Conservation (phyloP, 805 yeast species). For the Hanseniaspora nectarophila region DNA sequence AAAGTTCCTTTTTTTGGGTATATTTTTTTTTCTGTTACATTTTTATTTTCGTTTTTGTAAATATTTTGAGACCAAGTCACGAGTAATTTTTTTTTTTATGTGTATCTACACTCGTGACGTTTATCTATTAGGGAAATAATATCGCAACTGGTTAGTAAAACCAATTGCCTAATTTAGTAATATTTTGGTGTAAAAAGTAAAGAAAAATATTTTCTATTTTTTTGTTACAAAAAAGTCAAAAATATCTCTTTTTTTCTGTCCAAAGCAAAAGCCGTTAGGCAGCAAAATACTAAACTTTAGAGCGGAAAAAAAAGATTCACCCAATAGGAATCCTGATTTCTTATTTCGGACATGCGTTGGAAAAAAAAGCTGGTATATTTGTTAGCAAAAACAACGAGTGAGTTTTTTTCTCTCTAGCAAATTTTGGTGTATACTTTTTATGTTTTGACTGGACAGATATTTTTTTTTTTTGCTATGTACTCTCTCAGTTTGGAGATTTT, state of each 20-base stretch:
- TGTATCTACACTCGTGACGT: neutral
- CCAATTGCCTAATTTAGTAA: neutral
- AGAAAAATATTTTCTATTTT: too few species aligned
- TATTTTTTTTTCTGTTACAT: neutral
- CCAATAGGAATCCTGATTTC: too few species aligned
- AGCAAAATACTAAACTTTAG: neutral
- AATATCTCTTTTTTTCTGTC: too few species aligned
- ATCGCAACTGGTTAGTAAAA: too few species aligned
- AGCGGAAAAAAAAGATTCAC: too few species aligned
- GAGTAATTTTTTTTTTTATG: neutral
- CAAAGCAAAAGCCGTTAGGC: neutral
- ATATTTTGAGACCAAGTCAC: neutral
- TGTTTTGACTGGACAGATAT: neutral
- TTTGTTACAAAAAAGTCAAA: neutral
- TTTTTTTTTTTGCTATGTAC: neutral
- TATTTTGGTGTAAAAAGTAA: neutral
- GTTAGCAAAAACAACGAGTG: neutral
- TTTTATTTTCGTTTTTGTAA: too few species aligned
- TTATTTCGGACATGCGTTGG: too few species aligned
- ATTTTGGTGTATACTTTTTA: too few species aligned
- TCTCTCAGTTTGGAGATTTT: neutral
- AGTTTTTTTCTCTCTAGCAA: neutral
- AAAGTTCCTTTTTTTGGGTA: neutral
- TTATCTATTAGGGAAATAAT: too few species aligned
- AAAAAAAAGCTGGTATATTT: too few species aligned